Percentiles rank a stretch among this genome's conserved stretches.
phyloP scores from a whole-genome alignment of 257 asterid genomes.

The Gynochthodes officinalis region DNA sequence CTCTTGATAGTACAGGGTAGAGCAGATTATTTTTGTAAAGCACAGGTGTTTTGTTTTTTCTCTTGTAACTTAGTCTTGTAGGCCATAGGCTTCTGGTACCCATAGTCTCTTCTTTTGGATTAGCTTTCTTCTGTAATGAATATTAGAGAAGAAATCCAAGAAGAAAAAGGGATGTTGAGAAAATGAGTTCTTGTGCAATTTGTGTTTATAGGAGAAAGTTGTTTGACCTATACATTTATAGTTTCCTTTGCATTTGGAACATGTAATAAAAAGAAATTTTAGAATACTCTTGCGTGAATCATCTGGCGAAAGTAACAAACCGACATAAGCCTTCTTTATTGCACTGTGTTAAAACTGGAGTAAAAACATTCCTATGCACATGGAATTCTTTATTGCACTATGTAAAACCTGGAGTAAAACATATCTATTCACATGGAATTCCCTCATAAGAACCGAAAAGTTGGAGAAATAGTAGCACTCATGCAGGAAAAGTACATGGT shows the following conservation, averaged over 20 bases:
- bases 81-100: not conserved
- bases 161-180: not conserved
- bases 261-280: not conserved
- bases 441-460: too few relatives aligned
- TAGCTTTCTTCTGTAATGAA: not conserved
- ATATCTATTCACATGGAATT: not conserved
- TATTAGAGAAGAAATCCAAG: not conserved
- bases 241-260: not conserved
- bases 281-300: too few relatives aligned
- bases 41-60: too few relatives aligned
- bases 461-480: too few relatives aligned
- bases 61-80: constrained; percentile 1
- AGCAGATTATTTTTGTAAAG: constrained; percentile 8
- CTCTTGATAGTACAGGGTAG: not conserved
- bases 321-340: too few relatives aligned
- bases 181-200: not conserved
- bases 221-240: not conserved
- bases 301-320: too few relatives aligned
- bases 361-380: too few relatives aligned
- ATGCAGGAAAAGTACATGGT: not conserved
- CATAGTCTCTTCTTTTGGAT: not conserved
- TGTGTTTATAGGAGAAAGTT: not conserved
- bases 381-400: too few relatives aligned
- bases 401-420: too few relatives aligned
- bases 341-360: too few relatives aligned